Conservation (phyloP, 2,329 filamentous ascomycete species). For the Calonectria hongkongensis region DNA sequence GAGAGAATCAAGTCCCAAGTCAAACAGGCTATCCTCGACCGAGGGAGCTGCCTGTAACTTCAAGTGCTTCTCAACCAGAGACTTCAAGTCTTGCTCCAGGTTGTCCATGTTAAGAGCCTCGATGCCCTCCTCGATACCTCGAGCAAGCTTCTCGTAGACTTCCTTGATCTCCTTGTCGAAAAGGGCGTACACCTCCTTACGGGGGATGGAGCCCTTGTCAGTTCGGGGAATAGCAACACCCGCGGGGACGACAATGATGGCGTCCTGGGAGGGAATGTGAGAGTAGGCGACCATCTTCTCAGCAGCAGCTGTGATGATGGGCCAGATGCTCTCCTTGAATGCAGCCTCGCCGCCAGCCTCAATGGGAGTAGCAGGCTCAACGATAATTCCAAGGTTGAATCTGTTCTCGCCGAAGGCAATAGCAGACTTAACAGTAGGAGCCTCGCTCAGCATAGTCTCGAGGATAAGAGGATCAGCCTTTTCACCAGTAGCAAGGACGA, state of each 20-base stretch:
- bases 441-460: constrained; percentile 45
- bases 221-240: constrained; percentile 46
- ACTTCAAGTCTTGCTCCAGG: constrained; percentile 38
- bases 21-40: constrained; percentile 41
- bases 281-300: constrained; percentile 47
- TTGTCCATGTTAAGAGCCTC: constrained; percentile 41
- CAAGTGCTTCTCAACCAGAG: constrained; percentile 35
- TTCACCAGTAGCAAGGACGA: constrained; percentile 52
- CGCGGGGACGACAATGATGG: constrained; percentile 45
- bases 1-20: constrained; percentile 42
- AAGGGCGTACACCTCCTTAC: constrained; percentile 47
- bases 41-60: constrained; percentile 29
- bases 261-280: constrained; percentile 46
- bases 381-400: constrained; percentile 50
- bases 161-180: constrained; percentile 45
- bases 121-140: constrained; percentile 36
- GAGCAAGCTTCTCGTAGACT: constrained; percentile 42
- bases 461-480: constrained; percentile 51
- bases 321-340: constrained; percentile 47
- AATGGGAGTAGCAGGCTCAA: constrained; percentile 44
- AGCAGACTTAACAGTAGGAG: constrained; percentile 44
- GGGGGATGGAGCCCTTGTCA: constrained; percentile 52
- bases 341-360: constrained; percentile 15
- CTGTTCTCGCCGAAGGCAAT: constrained; percentile 49
- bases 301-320: constrained; percentile 41